Conservation (phyloP, 1,284 basidiomycete genomes). For the Ceratobasidium sp. region DNA sequence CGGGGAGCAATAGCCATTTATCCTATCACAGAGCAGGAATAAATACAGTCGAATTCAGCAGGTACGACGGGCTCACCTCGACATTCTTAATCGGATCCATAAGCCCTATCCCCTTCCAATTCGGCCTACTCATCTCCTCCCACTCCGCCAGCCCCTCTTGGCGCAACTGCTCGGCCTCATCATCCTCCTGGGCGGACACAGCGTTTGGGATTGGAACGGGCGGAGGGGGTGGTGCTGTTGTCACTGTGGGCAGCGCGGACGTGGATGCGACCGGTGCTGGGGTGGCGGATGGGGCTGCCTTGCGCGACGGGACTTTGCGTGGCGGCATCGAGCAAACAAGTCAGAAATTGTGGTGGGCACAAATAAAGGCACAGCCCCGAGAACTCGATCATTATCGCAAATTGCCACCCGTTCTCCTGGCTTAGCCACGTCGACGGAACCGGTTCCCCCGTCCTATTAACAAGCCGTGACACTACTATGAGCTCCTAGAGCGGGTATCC, state of each 20-base stretch:
- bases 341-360: conserved; percentile 9
- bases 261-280: conserved; percentile 15
- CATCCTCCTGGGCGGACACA: background rate
- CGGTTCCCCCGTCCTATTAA: no score
- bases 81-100: conserved; percentile 80
- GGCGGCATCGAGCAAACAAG: conserved; percentile 27
- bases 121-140: conserved; percentile 62
- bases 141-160: conserved; percentile 61
- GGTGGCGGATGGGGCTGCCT: conserved; percentile 21
- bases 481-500: no score
- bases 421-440: no score
- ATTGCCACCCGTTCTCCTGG: no score
- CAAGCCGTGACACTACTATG: no score
- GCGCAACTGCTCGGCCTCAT: conserved; percentile 37
- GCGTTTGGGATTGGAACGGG: background rate
- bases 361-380: background rate
- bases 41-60: background rate
- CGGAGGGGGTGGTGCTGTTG: background rate
- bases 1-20: conserved; percentile 95
- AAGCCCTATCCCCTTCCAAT: conserved; percentile 74
- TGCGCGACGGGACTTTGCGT: conserved; percentile 40
- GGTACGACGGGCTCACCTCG: conserved; percentile 61
- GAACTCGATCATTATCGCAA: background rate
- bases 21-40: conserved; percentile 62
- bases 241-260: background rate